Conservation (phyloP, 1,139 yeast genomes). For the Scheffersomyces lignicola region DNA sequence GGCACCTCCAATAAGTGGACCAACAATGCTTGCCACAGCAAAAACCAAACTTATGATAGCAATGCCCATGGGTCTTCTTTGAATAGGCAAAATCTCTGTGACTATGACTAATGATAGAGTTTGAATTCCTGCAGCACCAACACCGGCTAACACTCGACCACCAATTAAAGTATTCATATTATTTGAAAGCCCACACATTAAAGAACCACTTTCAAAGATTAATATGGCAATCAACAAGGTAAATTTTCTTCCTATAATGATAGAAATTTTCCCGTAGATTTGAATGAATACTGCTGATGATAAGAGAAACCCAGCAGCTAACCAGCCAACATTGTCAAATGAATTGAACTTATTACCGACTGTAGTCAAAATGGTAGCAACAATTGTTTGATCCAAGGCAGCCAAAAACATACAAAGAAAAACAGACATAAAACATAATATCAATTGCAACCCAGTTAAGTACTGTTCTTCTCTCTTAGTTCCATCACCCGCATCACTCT, state of each 20-base stretch:
- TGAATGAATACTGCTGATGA: constrained; percentile 36
- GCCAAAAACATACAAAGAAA: constrained; percentile 34
- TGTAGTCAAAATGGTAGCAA: constrained; percentile 33
- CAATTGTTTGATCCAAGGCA: constrained; percentile 46
- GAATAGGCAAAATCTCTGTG: constrained; percentile 31
- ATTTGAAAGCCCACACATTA: constrained; percentile 37
- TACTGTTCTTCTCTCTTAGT: constrained; percentile 39
- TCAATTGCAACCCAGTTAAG: constrained; percentile 28
- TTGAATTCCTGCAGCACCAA: constrained; percentile 36
- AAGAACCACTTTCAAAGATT: constrained; percentile 39
- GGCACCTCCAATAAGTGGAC: constrained; percentile 58
- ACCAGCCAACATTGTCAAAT: constrained; percentile 60
- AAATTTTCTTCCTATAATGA: constrained; percentile 47
- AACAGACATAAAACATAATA: constrained; percentile 25
- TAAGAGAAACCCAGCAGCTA: constrained; percentile 58
- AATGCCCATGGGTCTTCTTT: constrained; percentile 28
- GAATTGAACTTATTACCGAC: constrained; percentile 42
- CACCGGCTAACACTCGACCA: constrained; percentile 36
- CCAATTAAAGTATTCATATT: constrained; percentile 38
- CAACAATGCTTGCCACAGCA: constrained; percentile 50
- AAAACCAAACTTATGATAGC: constrained; percentile 42
- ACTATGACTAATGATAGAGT: constrained; percentile 26
- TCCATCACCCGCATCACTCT: constrained; percentile 45
- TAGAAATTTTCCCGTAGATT: constrained; percentile 42
- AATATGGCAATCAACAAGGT: constrained; percentile 34